Evolutionary conservation across 768 basidiomycete genomes (phyloP).

Genomic region (Exsudoporus frostii): DNA sequence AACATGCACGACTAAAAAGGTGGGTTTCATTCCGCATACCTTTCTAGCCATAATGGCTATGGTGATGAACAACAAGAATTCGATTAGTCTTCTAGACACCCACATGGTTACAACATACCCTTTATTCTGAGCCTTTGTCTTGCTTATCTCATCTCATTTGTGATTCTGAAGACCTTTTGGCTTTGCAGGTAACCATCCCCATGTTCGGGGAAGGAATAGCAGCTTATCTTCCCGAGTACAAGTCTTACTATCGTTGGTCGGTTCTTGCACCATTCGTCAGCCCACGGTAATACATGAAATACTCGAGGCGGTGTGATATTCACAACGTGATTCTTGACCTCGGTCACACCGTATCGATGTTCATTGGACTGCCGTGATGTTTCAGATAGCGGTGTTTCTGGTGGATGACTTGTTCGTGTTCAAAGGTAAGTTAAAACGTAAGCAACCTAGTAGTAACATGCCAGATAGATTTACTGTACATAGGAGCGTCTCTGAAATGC

Average conservation of each 20-base stretch:
- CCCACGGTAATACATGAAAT: slow-evolving; percentile 2
- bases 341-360: background rate
- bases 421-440: too few species aligned
- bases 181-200: slow-evolving; percentile 2
- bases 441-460: too few species aligned
- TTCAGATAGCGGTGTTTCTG: too few species aligned
- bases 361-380: background rate
- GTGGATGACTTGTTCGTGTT: too few species aligned
- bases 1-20: background rate
- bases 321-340: background rate
- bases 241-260: background rate
- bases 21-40: slow-evolving; percentile 3
- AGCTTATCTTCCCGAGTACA: background rate
- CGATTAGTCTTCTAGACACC: slow-evolving; percentile 96
- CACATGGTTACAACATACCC: slow-evolving; percentile 59
- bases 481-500: background rate
- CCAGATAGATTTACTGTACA: background rate
- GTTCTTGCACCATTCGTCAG: background rate
- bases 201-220: background rate
- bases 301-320: slow-evolving; percentile 7
- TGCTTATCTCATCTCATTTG: background rate
- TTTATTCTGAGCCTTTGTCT: slow-evolving; percentile 20
- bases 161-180: slow-evolving; percentile 9
- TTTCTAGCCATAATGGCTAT: background rate
- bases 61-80: slow-evolving; percentile 58